Evolutionary conservation across 768 basidiomycete species (phyloP).

Genomic region (Leccinum truebloodii): DNA sequence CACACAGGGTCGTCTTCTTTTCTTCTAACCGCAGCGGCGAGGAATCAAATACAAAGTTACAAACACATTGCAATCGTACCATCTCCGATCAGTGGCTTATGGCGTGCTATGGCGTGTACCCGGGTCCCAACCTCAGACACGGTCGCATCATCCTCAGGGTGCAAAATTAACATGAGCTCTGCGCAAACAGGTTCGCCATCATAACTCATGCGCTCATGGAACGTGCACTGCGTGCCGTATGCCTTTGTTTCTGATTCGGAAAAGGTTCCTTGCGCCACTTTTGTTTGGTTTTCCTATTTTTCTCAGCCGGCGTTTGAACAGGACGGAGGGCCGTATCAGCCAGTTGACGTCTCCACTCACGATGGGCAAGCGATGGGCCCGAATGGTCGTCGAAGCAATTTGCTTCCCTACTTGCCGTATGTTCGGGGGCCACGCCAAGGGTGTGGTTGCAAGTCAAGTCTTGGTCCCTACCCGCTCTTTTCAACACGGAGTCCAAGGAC

Average conservation of each 20-base stretch:
- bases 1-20: conserved; percentile 83
- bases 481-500: too few relatives aligned
- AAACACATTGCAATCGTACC: conserved; percentile 78
- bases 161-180: background rate
- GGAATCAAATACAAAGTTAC: conserved; percentile 74
- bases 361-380: too few relatives aligned
- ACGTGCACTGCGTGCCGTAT: background rate
- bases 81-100: conserved; percentile 51
- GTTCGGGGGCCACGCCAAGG: too few relatives aligned
- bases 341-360: too few relatives aligned
- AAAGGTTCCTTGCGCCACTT: background rate
- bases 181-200: background rate
- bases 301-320: background rate
- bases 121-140: background rate
- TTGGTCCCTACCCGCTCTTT: too few relatives aligned
- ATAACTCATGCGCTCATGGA: background rate
- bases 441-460: too few relatives aligned
- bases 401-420: too few relatives aligned
- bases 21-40: conserved; percentile 65
- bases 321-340: too few relatives aligned
- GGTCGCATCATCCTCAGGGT: background rate
- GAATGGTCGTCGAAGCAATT: too few relatives aligned
- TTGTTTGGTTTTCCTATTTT: background rate
- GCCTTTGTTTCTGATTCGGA: background rate
- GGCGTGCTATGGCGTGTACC: conserved; percentile 47